phyloP scores from a whole-genome alignment of 148 eudicot genomes.

The Camellia granthamiana region DNA sequence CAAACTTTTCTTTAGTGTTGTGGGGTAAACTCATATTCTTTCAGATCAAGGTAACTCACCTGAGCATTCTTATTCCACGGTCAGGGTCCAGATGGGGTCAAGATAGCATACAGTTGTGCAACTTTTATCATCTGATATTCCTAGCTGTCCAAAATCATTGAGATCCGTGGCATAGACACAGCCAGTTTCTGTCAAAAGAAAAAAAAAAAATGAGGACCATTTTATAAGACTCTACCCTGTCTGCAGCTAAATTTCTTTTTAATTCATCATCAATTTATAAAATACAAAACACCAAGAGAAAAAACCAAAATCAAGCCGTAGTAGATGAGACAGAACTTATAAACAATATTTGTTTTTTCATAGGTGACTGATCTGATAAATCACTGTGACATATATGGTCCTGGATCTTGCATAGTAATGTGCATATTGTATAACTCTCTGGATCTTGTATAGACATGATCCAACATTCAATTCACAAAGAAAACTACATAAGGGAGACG shows the following conservation, averaged over 20 bases:
- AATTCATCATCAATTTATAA: conserved; percentile 7
- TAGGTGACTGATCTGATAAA: neutral
- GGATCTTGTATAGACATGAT: no score
- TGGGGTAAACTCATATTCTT: neutral
- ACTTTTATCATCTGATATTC: conserved; percentile 58
- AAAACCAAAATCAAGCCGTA: conserved; percentile 1
- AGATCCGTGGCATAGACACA: conserved; percentile 86
- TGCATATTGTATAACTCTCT: no score
- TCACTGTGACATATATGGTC: neutral
- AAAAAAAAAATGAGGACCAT: conserved; percentile 13
- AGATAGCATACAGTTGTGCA: conserved; percentile 65
- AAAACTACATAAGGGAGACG: no score
- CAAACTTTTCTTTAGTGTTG: no score
- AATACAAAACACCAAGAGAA: neutral
- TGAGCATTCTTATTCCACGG: neutral
- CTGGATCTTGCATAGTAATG: neutral
- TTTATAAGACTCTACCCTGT: conserved; percentile 9
- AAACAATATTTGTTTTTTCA: neutral
- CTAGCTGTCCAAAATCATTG: conserved; percentile 95
- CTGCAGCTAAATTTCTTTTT: neutral
- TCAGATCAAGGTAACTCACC: neutral
- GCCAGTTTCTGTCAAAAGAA: conserved; percentile 69
- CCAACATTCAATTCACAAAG: no score
- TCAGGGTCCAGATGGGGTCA: neutral
- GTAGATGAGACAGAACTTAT: neutral